Conservation (phyloP, 495 filamentous ascomycete genomes). For the Penicillium ochrochloron region DNA sequence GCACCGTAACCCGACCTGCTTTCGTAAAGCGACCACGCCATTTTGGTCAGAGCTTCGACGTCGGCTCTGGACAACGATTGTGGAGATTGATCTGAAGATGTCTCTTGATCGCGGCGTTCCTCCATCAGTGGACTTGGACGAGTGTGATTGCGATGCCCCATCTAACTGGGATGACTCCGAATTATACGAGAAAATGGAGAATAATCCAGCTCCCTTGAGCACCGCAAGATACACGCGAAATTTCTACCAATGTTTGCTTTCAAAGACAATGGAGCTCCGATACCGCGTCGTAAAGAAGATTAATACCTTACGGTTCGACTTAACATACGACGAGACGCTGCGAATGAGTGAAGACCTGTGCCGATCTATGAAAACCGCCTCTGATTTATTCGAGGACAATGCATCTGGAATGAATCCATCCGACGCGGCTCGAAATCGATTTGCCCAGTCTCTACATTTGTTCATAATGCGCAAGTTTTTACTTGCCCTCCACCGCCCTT, state of each 20-base stretch:
- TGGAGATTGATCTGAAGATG: constrained; percentile 62
- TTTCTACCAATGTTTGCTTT: constrained; percentile 56
- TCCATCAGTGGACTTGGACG: constrained; percentile 50
- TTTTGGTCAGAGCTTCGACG: constrained; percentile 61
- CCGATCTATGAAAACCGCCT: constrained; percentile 36
- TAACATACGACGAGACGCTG: constrained; percentile 57
- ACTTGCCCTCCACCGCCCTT: constrained; percentile 57
- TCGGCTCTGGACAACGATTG: constrained; percentile 64
- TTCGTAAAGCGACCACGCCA: constrained; percentile 44
- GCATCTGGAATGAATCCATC: constrained; percentile 26
- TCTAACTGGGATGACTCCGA: constrained; percentile 62
- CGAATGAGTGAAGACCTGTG: constrained; percentile 49
- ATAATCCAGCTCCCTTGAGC: constrained; percentile 36
- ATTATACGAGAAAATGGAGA: constrained; percentile 50
- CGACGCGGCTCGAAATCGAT: constrained; percentile 32
- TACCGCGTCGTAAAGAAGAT: constrained; percentile 53
- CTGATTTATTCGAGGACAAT: constrained; percentile 34
- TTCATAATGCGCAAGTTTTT: constrained; percentile 57
- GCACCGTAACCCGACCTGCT: constrained; percentile 61
- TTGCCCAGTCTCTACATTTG: constrained; percentile 42
- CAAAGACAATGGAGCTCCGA: constrained; percentile 52
- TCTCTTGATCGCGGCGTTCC: constrained; percentile 59
- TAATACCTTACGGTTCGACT: constrained; percentile 52
- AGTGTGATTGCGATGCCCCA: constrained; percentile 56
- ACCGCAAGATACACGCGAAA: constrained; percentile 48